A percentile compares a stretch with the other conserved stretches of the same genome.
Conservation (phyloP, 805 yeast genomes). For the Hanseniaspora clermontiae region DNA sequence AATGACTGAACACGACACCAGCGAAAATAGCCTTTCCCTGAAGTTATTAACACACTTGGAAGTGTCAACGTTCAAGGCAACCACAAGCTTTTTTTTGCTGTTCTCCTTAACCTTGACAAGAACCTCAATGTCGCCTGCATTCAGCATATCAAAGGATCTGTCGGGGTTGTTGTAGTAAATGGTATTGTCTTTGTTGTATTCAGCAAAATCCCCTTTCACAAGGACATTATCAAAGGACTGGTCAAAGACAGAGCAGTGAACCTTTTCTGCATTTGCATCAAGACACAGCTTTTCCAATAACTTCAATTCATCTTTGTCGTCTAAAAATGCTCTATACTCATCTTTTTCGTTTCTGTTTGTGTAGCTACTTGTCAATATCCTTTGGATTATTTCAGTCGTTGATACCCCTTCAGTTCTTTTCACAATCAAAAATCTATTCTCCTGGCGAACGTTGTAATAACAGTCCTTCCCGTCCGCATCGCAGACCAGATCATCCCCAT, state of each 20-base stretch:
- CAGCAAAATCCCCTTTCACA: conserved; percentile 19
- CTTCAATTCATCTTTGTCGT: conserved; percentile 14
- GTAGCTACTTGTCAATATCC: conserved; percentile 45
- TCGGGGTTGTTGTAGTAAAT: conserved; percentile 41
- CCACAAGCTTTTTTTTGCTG: conserved; percentile 35
- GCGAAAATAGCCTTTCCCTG: conserved; percentile 75
- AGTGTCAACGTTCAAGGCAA: conserved; percentile 42
- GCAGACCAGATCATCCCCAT: conserved; percentile 95
- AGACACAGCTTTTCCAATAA: conserved; percentile 43
- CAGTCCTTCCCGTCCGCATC: conserved; percentile 94
- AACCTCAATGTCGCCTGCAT: conserved; percentile 81
- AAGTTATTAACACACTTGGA: conserved; percentile 65
- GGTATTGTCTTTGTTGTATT: conserved; percentile 16
- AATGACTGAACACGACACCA: conserved; percentile 73
- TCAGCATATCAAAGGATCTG: conserved; percentile 86
- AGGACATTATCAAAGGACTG: conserved; percentile 28
- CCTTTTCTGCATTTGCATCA: conserved; percentile 44
- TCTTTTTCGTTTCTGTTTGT: conserved; percentile 5
- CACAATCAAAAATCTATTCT: conserved; percentile 81
- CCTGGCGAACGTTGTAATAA: conserved; percentile 67
- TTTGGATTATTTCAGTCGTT: conserved; percentile 86
- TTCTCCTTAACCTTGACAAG: conserved; percentile 35
- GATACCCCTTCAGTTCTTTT: conserved; percentile 88
- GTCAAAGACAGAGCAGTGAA: conserved; percentile 46
- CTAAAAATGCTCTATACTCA: not conserved